Evolutionary conservation across 495 filamentous ascomycete species (phyloP).

Genomic region (Chaetomium tenue): DNA sequence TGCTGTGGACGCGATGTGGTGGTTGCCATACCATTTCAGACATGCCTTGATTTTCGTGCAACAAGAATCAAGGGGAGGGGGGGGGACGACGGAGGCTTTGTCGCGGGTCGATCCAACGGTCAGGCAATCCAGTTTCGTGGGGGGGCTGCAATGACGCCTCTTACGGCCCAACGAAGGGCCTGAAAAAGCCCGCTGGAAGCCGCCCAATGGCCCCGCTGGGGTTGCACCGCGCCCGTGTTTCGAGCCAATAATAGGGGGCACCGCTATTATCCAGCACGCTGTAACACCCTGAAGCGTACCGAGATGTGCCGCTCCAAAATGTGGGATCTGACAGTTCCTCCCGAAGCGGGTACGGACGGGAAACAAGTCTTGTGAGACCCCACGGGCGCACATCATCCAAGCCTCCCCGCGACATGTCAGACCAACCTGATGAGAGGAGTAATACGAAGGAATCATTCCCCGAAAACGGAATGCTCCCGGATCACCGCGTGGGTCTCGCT

Average conservation of each 20-base stretch:
- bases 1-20: neutral
- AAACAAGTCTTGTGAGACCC: conserved; percentile 25
- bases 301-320: conserved; percentile 22
- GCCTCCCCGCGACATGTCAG: conserved; percentile 13
- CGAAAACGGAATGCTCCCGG: conserved; percentile 11
- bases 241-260: conserved; percentile 19
- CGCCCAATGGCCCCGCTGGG: conserved; percentile 23
- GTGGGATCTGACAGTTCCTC: conserved; percentile 35
- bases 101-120: conserved; percentile 21
- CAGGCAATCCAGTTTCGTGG: conserved; percentile 12
- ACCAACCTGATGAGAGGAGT: neutral
- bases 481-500: conserved; percentile 7
- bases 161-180: conserved; percentile 19
- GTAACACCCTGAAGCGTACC: conserved; percentile 17
- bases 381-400: conserved; percentile 22
- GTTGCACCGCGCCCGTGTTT: conserved; percentile 23
- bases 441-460: conserved; percentile 8
- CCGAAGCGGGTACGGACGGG: conserved; percentile 19
- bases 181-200: conserved; percentile 23
- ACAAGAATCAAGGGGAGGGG: neutral
- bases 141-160: conserved; percentile 1
- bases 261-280: conserved; percentile 23
- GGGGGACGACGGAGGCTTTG: neutral
- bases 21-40: neutral
- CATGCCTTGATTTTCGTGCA: conserved; percentile 2